A percentile compares a stretch with the other conserved stretches of the same genome.
Evolutionary conservation across 257 asterid species (phyloP).

Genomic region (Handroanthus guayacan): DNA sequence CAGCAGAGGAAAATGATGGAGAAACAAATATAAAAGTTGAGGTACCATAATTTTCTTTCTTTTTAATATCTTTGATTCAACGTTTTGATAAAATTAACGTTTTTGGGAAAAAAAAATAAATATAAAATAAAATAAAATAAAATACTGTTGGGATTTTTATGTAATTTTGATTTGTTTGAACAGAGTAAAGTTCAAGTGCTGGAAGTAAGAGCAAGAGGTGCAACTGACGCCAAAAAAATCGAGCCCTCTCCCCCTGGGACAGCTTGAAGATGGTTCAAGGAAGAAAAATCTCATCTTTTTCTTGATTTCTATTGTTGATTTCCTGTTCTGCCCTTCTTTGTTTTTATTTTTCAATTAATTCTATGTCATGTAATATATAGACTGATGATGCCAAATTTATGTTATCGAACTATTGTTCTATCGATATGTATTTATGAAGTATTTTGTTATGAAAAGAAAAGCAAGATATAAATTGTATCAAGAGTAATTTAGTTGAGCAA

Average conservation of each 20-base stretch:
- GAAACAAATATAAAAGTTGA: slow-evolving; percentile 19
- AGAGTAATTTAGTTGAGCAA: too few relatives aligned
- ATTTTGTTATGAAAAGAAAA: too few relatives aligned
- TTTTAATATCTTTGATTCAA: not conserved
- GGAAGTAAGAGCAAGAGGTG: slow-evolving; percentile 22
- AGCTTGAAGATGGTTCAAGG: not conserved
- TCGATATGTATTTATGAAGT: too few relatives aligned
- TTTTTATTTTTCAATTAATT: not conserved
- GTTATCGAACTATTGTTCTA: too few relatives aligned
- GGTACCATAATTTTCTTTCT: not conserved
- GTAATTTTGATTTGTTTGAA: not conserved
- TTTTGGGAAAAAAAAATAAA: too few relatives aligned
- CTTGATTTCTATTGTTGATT: not conserved
- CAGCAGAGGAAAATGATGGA: slow-evolving; percentile 29
- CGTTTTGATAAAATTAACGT: too few relatives aligned
- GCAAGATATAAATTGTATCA: too few relatives aligned
- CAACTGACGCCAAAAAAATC: not conserved
- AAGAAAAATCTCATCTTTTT: not conserved
- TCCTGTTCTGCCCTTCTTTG: not conserved
- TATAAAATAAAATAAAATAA: too few relatives aligned
- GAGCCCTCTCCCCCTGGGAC: slow-evolving; percentile 13
- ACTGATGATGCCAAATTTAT: too few relatives aligned
- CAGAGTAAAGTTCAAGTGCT: slow-evolving; percentile 24
- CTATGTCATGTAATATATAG: not conserved
- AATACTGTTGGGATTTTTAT: too few relatives aligned